Base-by-base conservation (phyloP, 257 asterid species). In the Solanum dulcamara region DNA sequence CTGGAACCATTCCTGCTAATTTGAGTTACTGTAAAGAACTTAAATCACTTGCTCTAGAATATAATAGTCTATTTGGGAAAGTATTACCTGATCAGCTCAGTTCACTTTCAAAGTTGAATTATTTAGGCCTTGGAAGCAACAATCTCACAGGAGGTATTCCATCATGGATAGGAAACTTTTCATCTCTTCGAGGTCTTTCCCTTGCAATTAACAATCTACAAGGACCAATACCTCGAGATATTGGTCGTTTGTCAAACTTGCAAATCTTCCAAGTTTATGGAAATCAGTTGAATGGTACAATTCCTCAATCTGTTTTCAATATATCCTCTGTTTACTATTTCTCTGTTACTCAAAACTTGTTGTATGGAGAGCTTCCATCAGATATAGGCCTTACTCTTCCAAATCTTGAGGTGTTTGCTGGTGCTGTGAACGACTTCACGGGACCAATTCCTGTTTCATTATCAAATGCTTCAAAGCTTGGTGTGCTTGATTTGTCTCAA, bases 381-480 rank as follows among this genome's bases (percentile, higher is more conserved):
- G n/a, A n/a, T n/a, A n/a, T n/a, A n/a, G n/a, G n/a, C n/a, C n/a
- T n/a, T n/a, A 86, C 86, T 2, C 85, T 88, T 60, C 87, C 89
- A 8, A 88, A 84, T 60, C 75, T 84, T 7, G 68, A 26, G 84
- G 30, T 33, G 5, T 79, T 86, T 81, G 74, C 79, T 28, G 86
- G 81, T 44, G 88, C 86, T 30, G 37, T 66, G 2, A 88, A 86
- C 28, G 17, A 57, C 12, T 89, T 87, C 59, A 60, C 85, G 15
- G 89, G 89, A 30, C 48, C 68, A 1, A 85, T 89, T 33, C 91
- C 90, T 0, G 57, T 26, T 81, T 87, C 91, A 5, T 80, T 89
- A 18, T 28, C 88, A 28, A 89, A 89, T 72, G 88, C 87, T 40
- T 66, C 91, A 10, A 64, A 72, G 17, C 87, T 87, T 70, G 28